Conservation (phyloP, 768 basidiomycete genomes). For the Suillus plorans region DNA sequence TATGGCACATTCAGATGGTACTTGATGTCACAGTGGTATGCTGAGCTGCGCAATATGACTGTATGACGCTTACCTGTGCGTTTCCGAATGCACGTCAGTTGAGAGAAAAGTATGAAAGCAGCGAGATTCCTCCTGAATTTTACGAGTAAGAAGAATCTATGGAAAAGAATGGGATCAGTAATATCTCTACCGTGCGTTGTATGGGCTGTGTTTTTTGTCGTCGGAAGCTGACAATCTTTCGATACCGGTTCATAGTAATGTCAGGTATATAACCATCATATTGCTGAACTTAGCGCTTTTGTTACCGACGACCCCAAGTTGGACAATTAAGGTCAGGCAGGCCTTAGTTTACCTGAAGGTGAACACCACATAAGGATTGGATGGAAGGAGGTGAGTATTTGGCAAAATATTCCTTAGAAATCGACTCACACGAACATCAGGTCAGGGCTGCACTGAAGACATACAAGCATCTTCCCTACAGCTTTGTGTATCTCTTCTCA, state of each 20-base stretch:
- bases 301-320: slow-evolving; percentile 58
- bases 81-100: slow-evolving; percentile 46
- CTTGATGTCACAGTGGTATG: slow-evolving; percentile 68
- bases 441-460: slow-evolving; percentile 77
- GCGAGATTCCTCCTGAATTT: slow-evolving; percentile 57
- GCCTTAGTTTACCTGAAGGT: slow-evolving; percentile 73
- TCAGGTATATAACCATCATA: slow-evolving; percentile 68
- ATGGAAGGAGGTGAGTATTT: slow-evolving; percentile 67
- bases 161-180: slow-evolving; percentile 84
- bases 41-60: slow-evolving; percentile 80
- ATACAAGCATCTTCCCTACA: slow-evolving; percentile 76
- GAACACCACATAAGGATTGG: slow-evolving; percentile 79
- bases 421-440: slow-evolving; percentile 33
- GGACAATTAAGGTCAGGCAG: too few relatives aligned
- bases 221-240: background rate
- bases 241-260: slow-evolving; percentile 67
- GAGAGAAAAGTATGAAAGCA: slow-evolving; percentile 54
- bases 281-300: slow-evolving; percentile 70
- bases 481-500: slow-evolving; percentile 83
- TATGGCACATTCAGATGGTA: slow-evolving; percentile 64
- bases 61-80: slow-evolving; percentile 70
- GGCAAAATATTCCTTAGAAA: background rate
- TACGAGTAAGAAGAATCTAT: slow-evolving; percentile 76
- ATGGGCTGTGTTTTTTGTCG: background rate
- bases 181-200: slow-evolving; percentile 68